Base-by-base conservation (phyloP, 352 stramenopile genomes). In the Globisporangium barbulae region DNA sequence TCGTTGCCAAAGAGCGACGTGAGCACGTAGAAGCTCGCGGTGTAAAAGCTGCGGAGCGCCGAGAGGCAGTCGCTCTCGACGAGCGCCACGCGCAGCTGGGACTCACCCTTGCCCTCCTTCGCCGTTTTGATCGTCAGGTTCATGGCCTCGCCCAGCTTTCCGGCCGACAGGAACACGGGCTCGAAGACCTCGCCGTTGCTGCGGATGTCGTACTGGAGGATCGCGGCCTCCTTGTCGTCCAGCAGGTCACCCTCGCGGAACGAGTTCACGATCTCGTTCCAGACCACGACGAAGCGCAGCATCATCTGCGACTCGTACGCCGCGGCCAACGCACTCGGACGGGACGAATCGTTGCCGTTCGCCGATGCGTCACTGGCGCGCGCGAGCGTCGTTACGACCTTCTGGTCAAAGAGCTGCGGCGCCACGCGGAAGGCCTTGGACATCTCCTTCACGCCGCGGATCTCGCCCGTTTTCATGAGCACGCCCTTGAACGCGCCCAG, bases 181-280 rank as follows among this genome's bases (percentile, higher is more conserved):
- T 95, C 87, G 49, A 93, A 94, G 30, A 95, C 87, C 65, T 93
- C 83, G 7, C 87, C 87, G 13, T 86, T 92, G 68, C 85, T 93
- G 49, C 81, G 85, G 31, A 95, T 94, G 65, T 94, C 83, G 58
- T 92, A 92, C 67, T 92, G 83, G 39, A 92, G 61, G 31, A 92
- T 90, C 8, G 83, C 82, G 1, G 83, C 83, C 57, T 92, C 83
- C 59, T 90, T 92, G 62, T 92, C 83, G 22, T 92, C 83, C 5
- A 92, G 59, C 49, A 92, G 60, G 67, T 92, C 83, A 5, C 78
- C 76, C 60, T 89, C 81, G 17, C 83, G 79, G 68, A 92, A 92
- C 6, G 81, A 90, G 67, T 92, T 92, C 5, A 92, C 82, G 42
- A 90, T 90, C 56, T 92, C 83, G 57, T 92, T 92, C 83, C 83